Percentiles rank a stretch among this genome's conserved stretches.
phyloP scores from a whole-genome alignment of 1,139 yeast species.

The Debaryomyces fabryi region DNA sequence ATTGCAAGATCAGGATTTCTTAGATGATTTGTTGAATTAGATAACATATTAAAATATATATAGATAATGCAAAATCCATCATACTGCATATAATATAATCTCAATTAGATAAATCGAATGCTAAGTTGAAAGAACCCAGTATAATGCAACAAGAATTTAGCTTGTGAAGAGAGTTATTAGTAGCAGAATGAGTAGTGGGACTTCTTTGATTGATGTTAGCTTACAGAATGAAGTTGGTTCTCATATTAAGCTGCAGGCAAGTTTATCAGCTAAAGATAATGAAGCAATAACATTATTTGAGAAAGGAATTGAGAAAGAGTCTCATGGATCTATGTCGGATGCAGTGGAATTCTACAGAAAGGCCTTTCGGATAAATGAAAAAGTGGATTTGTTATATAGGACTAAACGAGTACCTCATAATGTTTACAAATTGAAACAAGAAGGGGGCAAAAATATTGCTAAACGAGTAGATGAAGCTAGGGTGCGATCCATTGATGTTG shows the following conservation, averaged over 20 bases:
- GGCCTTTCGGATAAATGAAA: slow-evolving; percentile 68
- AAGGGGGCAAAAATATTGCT: slow-evolving; percentile 34
- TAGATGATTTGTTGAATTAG: slow-evolving; percentile 24
- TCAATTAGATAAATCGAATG: background rate
- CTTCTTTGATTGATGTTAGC: slow-evolving; percentile 9
- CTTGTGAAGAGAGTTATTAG: background rate
- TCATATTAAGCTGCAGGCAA: background rate
- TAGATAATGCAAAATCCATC: background rate
- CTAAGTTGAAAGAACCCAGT: background rate
- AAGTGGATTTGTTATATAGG: slow-evolving; percentile 71
- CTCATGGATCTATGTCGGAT: slow-evolving; percentile 74
- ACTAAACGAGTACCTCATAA: slow-evolving; percentile 43
- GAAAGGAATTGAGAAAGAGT: slow-evolving; percentile 70
- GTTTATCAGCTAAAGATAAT: slow-evolving; percentile 20
- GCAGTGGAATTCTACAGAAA: slow-evolving; percentile 74
- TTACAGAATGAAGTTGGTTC: background rate
- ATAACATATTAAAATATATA: background rate
- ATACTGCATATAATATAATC: background rate
- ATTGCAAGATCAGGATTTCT: slow-evolving; percentile 18
- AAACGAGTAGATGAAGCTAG: slow-evolving; percentile 35
- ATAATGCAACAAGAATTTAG: background rate
- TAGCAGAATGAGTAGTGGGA: slow-evolving; percentile 14
- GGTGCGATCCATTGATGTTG: slow-evolving; percentile 42
- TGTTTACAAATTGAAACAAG: slow-evolving; percentile 26
- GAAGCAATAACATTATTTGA: slow-evolving; percentile 69